Base-by-base conservation (phyloP, 225 moss, liverwort and hornwort genomes). In the Bryoerythrophyllum caledonicum region DNA sequence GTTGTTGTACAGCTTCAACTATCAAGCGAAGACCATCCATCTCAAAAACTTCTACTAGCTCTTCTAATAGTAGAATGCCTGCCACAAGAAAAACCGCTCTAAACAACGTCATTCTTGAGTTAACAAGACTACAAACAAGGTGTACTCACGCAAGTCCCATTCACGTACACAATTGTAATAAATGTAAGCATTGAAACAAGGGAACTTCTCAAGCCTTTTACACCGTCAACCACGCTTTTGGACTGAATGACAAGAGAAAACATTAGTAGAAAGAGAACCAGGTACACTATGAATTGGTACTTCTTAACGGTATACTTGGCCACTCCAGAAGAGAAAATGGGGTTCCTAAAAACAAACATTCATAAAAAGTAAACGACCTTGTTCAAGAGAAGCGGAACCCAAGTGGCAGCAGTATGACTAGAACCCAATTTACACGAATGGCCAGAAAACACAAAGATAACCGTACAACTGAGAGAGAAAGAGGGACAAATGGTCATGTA, bases 41-140 rank as follows among this genome's bases (percentile, higher is more conserved):
- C 70, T 86, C 87, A 76, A 86, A 93, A 14, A 86, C 82, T 41
- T 79, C 87, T 20, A 93, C 91, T 67, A 95, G 82, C 81, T 95
- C 95, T 78, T 95, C 95, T 78, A 95, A 65, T 35, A 95, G 87
- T 63, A 95, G 74, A 63, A 91, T 89, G 67, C 95, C 95, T 95
- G 79, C 46, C 73, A 78, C 5, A 20, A 58, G 21, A 52, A 25
- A 38, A 78, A 62, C 44, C 71, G 14, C 32, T 14, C 23, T 56
- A 43, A 28, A 44, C 15, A 13, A 51, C 19, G 58, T 5, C 55
- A 64, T 19, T 28, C 55, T 23, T 23, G 65, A 48, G 23, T 65
- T 17, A 38, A 27, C 19, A 43, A 67, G 30, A 27, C 12, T 43
- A 32, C 25, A 16, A 62, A 70, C 52, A 66, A 80, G 46, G 68